Conservation (phyloP, 1,139 yeast genomes). For the Hemisphaericaspora lyxosophila region DNA sequence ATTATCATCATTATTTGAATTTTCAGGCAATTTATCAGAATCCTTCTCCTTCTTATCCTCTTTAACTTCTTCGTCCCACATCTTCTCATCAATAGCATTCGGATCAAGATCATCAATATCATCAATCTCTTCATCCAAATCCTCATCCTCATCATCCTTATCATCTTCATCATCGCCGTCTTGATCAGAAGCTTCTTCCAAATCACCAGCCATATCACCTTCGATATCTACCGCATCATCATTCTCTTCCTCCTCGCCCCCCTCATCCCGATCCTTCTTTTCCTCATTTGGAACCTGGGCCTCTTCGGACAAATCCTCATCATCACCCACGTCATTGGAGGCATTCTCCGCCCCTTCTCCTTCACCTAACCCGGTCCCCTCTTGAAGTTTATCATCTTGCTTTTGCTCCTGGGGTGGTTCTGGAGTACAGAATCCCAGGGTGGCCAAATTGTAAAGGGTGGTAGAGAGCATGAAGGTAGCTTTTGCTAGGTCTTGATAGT, state of each 20-base stretch:
- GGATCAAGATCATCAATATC: slow-evolving; percentile 90
- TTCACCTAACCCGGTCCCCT: slow-evolving; percentile 97
- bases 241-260: slow-evolving; percentile 53
- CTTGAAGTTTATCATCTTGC: slow-evolving; percentile 62
- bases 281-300: slow-evolving; percentile 86
- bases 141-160: slow-evolving; percentile 52
- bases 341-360: slow-evolving; percentile 83
- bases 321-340: slow-evolving; percentile 86
- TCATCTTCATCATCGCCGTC: slow-evolving; percentile 60
- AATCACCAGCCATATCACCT: slow-evolving; percentile 94
- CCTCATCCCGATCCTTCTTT: slow-evolving; percentile 61
- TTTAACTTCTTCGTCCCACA: slow-evolving; percentile 95
- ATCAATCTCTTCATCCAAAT: slow-evolving; percentile 86
- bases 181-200: slow-evolving; percentile 77
- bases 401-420: slow-evolving; percentile 71
- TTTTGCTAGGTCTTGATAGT: slow-evolving; percentile 55
- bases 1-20: slow-evolving; percentile 54
- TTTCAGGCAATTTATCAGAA: slow-evolving; percentile 64
- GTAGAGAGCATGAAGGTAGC: slow-evolving; percentile 63
- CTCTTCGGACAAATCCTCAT: slow-evolving; percentile 85
- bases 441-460: slow-evolving; percentile 60
- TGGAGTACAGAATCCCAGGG: slow-evolving; percentile 94
- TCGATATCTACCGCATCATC: slow-evolving; percentile 91
- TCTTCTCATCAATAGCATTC: slow-evolving; percentile 92
- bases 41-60: slow-evolving; percentile 74